These are phyloP conservation scores for Eustoma russellianum DNA, from an alignment of 257 asterid genomes.

Conservation along the genomic window DNA sequence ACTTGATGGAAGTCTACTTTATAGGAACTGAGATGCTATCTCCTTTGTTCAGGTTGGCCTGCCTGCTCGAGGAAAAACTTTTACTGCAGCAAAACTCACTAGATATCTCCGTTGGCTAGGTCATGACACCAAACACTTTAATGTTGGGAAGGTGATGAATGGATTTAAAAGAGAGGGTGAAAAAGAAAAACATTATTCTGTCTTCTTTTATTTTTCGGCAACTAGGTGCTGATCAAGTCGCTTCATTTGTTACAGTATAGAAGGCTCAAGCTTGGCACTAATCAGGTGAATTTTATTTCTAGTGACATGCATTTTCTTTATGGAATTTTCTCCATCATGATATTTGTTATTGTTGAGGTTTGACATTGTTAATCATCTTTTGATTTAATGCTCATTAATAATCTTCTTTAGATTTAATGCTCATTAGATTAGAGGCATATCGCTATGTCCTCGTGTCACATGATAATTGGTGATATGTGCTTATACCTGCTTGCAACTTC, in stretches of 20 bases:
- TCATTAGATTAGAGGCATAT: too few relatives aligned
- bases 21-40: too few relatives aligned
- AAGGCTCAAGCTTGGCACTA: slow-evolving; percentile 89
- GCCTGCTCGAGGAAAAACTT: slow-evolving; percentile 99
- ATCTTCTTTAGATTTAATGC: too few relatives aligned
- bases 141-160: slow-evolving; percentile 83
- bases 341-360: too few relatives aligned
- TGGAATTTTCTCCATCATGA: too few relatives aligned
- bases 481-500: too few relatives aligned
- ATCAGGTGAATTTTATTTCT: slow-evolving; percentile 55
- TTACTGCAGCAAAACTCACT: slow-evolving; percentile 98
- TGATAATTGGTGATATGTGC: too few relatives aligned
- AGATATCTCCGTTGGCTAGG: slow-evolving; percentile 99
- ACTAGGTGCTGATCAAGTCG: slow-evolving; percentile 2
- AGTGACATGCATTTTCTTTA: too few relatives aligned
- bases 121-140: slow-evolving; percentile 97
- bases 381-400: too few relatives aligned
- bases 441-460: too few relatives aligned
- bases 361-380: too few relatives aligned
- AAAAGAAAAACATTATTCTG: slow-evolving; percentile 5
- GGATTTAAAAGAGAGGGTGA: background rate
- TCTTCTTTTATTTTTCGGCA: slow-evolving; percentile 6
- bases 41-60: slow-evolving; percentile 65
- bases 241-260: slow-evolving; percentile 66
- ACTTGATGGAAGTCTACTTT: too few relatives aligned